phyloP scores from a whole-genome alignment of 2,329 filamentous ascomycete genomes.

The Phyllosticta capitalensis region DNA sequence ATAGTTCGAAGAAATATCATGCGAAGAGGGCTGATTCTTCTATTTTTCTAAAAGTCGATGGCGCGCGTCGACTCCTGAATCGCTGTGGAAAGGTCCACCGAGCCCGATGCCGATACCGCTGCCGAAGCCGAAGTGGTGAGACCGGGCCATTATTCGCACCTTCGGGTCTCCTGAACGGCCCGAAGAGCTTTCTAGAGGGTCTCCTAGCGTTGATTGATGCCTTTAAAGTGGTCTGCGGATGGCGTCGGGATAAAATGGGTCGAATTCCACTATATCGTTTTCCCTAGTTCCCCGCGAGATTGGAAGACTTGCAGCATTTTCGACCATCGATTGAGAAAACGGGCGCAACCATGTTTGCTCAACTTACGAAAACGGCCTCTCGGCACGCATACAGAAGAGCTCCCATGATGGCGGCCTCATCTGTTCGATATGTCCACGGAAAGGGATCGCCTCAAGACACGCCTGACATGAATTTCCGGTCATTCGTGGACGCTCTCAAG shows the following conservation, averaged over 20 bases:
- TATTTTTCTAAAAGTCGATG: neutral
- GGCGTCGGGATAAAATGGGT: neutral
- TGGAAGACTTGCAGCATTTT: neutral
- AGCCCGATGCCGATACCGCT: slow-evolving; percentile 4
- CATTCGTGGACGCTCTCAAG: slow-evolving; percentile 36
- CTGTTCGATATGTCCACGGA: neutral
- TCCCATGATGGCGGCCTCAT: neutral
- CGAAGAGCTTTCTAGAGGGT: neutral
- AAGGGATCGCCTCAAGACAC: slow-evolving; percentile 13
- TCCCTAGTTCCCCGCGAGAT: neutral
- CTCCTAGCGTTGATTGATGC: neutral
- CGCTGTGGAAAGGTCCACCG: no score
- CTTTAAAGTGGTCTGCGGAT: neutral
- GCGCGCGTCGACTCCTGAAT: neutral
- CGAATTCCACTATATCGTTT: neutral
- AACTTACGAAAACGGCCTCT: neutral
- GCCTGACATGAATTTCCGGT: slow-evolving; percentile 33
- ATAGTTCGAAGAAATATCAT: neutral
- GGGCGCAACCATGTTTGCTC: neutral
- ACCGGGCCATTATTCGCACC: neutral
- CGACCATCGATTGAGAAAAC: neutral
- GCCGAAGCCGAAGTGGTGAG: slow-evolving; percentile 7
- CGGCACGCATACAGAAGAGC: neutral
- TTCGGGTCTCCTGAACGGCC: neutral
- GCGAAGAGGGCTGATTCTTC: neutral